Conservation (phyloP, 2,329 filamentous ascomycete genomes). For the Onygenales sp. region DNA sequence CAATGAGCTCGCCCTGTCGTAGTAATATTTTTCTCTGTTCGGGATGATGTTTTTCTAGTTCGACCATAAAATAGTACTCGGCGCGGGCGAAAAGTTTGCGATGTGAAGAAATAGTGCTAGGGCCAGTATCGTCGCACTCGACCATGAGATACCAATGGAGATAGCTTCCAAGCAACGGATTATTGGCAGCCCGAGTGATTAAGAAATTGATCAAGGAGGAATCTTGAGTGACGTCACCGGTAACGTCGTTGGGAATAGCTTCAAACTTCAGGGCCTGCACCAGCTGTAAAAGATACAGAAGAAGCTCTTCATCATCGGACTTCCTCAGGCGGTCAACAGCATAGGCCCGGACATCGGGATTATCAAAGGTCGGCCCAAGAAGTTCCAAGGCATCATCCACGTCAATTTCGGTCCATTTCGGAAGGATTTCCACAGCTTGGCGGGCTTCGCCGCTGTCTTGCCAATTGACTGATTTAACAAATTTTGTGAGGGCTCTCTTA, state of each 20-base stretch:
- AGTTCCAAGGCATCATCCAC: slow-evolving; percentile 93
- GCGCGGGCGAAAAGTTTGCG: slow-evolving; percentile 85
- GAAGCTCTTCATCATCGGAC: slow-evolving; percentile 81
- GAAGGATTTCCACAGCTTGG: slow-evolving; percentile 80
- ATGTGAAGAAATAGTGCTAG: slow-evolving; percentile 63
- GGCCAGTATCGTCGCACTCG: slow-evolving; percentile 77
- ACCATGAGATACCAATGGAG: slow-evolving; percentile 99
- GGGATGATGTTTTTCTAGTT: slow-evolving; percentile 64
- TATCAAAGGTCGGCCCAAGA: slow-evolving; percentile 85
- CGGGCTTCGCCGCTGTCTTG: slow-evolving; percentile 72
- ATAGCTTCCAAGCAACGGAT: slow-evolving; percentile 87
- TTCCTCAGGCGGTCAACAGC: slow-evolving; percentile 87
- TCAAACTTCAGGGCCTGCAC: slow-evolving; percentile 96
- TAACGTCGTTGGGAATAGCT: slow-evolving; percentile 55
- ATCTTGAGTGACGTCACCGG: slow-evolving; percentile 56
- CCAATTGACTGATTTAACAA: slow-evolving; percentile 97
- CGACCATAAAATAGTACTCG: slow-evolving; percentile 91
- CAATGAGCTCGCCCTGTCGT: slow-evolving; percentile 81
- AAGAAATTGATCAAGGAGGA: slow-evolving; percentile 85
- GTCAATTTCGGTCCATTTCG: slow-evolving; percentile 93
- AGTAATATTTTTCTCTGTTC: slow-evolving; percentile 67
- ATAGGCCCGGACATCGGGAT: slow-evolving; percentile 78
- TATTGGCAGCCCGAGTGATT: slow-evolving; percentile 76
- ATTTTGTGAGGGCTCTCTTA: slow-evolving; percentile 88
- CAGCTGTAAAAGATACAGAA: slow-evolving; percentile 84